Evolutionary conservation across 1,284 basidiomycete species (phyloP).

Genomic region (Bjerkandera adusta): DNA sequence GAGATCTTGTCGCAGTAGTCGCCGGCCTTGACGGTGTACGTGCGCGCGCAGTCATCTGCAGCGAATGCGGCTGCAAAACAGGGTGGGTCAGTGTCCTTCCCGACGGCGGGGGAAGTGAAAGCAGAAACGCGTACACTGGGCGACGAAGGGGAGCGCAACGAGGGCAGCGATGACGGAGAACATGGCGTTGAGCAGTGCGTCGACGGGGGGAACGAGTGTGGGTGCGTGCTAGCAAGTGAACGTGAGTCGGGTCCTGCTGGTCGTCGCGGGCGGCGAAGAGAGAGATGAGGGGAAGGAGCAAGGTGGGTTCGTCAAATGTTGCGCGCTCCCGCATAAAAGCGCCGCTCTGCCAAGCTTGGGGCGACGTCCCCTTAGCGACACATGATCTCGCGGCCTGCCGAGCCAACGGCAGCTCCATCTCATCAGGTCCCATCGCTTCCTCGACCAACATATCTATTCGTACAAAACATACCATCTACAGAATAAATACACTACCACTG

Average conservation of each 20-base stretch:
- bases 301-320: not conserved
- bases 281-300: constrained; percentile 3
- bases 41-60: constrained; percentile 52
- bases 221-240: constrained; percentile 19
- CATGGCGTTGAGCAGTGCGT: constrained; percentile 35
- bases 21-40: constrained; percentile 55
- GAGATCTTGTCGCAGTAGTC: constrained; percentile 74
- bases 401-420: no score
- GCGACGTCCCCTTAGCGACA: no score
- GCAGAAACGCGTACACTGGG: constrained; percentile 44
- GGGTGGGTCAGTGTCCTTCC: not conserved
- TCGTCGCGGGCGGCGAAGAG: constrained; percentile 14
- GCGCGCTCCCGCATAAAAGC: no score
- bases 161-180: constrained; percentile 42
- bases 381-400: no score
- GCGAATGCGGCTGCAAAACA: constrained; percentile 33
- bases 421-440: no score
- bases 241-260: constrained; percentile 11
- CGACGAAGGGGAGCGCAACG: constrained; percentile 41
- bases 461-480: constrained; percentile 5
- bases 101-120: not conserved
- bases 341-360: no score
- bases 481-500: not conserved
- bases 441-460: no score
- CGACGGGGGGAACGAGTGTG: constrained; percentile 24